A percentile compares a stretch with the other conserved stretches of the same genome.
phyloP scores from a whole-genome alignment of 2,329 filamentous ascomycete genomes.

The Epichloe typhina region DNA sequence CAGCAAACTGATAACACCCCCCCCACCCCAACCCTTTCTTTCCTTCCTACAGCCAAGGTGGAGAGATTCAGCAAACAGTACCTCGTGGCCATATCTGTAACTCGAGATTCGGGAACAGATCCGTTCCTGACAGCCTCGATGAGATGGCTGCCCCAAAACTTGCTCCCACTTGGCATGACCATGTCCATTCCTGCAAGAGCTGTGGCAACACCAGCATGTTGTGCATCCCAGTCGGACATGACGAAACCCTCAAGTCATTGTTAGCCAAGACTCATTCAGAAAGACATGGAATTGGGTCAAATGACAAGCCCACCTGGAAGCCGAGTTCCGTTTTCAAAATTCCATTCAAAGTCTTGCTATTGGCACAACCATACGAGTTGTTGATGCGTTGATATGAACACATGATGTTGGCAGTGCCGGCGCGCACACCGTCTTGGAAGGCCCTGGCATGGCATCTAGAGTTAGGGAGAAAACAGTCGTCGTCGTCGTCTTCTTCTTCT shows the following conservation, averaged over 20 bases:
- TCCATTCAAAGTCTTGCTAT: constrained; percentile 53
- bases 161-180: constrained; percentile 44
- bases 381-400: constrained; percentile 60
- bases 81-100: constrained; percentile 48
- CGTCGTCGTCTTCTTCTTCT: too few relatives aligned
- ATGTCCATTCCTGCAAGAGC: constrained; percentile 57
- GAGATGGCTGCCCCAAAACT: constrained; percentile 40
- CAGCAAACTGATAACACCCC: neutral
- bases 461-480: neutral
- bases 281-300: too few relatives aligned
- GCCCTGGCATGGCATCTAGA: constrained; percentile 31
- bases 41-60: neutral
- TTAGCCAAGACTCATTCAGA: constrained; percentile 9
- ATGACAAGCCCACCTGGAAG: constrained; percentile 25
- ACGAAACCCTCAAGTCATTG: constrained; percentile 40
- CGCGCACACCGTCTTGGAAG: constrained; percentile 53
- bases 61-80: too few relatives aligned
- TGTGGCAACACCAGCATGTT: constrained; percentile 48
- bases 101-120: constrained; percentile 37
- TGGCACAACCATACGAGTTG: constrained; percentile 58
- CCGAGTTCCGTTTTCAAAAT: constrained; percentile 50
- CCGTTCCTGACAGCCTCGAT: constrained; percentile 46
- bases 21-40: neutral
- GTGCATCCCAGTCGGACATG: constrained; percentile 54
- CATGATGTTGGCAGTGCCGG: constrained; percentile 44